Base-by-base conservation (phyloP, 2,329 filamentous ascomycete genomes). In the Trichoderma breve region DNA sequence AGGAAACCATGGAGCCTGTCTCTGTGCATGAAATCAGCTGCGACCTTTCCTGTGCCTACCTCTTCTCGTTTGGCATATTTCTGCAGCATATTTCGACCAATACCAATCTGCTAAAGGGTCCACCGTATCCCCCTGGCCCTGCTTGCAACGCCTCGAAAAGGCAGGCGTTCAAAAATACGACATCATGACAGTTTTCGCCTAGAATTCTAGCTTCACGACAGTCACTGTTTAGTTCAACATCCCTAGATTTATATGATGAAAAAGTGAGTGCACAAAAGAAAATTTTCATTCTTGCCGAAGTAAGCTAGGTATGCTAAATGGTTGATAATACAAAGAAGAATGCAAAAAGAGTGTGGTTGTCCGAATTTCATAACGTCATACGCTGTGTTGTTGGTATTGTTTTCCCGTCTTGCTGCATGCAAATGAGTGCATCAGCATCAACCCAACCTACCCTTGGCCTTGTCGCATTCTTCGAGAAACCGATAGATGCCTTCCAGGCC, bases 401-500 rank as follows among this genome's bases (percentile, higher is more conserved):
- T 72, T 55, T 60, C 26, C 1, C 39, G 18, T 53, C 43, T 6
- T 51, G 57, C 15, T 36, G 11, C 28, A 53, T 30, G 55, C 55
- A 26, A 1, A 51, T 14, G 43, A 6, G 11, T 14, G 26, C 71
- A 62, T 9, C 53, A 70, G 18, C 34, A 63, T 78, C 74, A 78
- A 32, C 79, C 77, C 53, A 83, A 73, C 62, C 78, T 79, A 24
- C 80, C 81, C 71, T 78, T 76, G 51, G 79, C 80, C 30, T 84
- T 83, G 73, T 89, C 87, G 75, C 87, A 90, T 75, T 88, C 88
- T 75, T 88, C 87, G 34, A 90, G 72, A 74, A 90, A 90, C 18
- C 84, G 83, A 76, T 89, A 88, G 43, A 90, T 85, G 5, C 87
- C 88, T 72, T 89, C 86, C 3, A 89, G 74, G 1, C 87, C 87